Evolutionary conservation across 495 filamentous ascomycete genomes (phyloP).

Genomic region (Saxispiralis lemnorum): DNA sequence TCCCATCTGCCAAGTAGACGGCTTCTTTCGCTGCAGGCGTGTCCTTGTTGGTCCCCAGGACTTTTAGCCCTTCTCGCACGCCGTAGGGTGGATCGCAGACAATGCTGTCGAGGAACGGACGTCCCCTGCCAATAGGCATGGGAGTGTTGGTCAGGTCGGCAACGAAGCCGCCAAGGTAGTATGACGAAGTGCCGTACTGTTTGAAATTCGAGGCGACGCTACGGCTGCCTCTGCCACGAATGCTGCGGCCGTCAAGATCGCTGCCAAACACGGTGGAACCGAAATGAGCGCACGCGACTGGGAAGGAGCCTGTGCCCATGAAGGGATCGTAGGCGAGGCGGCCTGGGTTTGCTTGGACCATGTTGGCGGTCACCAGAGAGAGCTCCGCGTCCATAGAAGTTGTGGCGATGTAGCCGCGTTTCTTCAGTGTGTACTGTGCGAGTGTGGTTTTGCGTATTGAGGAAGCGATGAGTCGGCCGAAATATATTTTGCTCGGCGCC

Average conservation of each 20-base stretch:
- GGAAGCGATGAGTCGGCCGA: slow-evolving; percentile 49
- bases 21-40: slow-evolving; percentile 35
- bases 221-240: slow-evolving; percentile 47
- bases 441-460: slow-evolving; percentile 45
- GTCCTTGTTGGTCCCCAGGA: slow-evolving; percentile 54
- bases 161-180: slow-evolving; percentile 59
- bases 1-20: slow-evolving; percentile 47
- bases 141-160: slow-evolving; percentile 84
- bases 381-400: slow-evolving; percentile 95
- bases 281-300: slow-evolving; percentile 73
- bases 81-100: slow-evolving; percentile 97
- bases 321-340: slow-evolving; percentile 88
- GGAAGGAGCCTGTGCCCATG: slow-evolving; percentile 82
- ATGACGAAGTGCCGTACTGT: slow-evolving; percentile 53
- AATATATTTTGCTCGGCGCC: slow-evolving; percentile 45
- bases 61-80: slow-evolving; percentile 80
- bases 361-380: slow-evolving; percentile 78
- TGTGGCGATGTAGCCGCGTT: slow-evolving; percentile 78
- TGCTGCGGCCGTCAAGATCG: slow-evolving; percentile 81
- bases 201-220: slow-evolving; percentile 58
- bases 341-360: slow-evolving; percentile 62
- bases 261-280: slow-evolving; percentile 64
- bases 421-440: slow-evolving; percentile 72
- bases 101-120: slow-evolving; percentile 62
- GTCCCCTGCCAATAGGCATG: slow-evolving; percentile 31